Conservation (phyloP, 805 yeast species). For the Suhomyces prunicola region DNA sequence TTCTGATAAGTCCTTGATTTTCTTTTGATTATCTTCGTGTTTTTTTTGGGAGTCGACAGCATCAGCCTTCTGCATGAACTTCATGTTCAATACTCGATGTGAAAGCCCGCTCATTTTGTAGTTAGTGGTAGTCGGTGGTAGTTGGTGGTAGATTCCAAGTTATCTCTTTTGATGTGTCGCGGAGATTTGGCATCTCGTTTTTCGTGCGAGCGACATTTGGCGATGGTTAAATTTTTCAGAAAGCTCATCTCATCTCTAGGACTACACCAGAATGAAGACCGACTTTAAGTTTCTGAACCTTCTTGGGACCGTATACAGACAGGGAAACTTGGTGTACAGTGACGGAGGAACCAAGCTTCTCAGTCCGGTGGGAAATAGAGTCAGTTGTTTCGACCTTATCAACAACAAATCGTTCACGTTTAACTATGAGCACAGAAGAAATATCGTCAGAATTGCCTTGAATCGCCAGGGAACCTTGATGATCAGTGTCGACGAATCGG, state of each 20-base stretch:
- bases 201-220: neutral
- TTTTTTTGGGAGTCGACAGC: slow-evolving; percentile 31
- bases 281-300: slow-evolving; percentile 85
- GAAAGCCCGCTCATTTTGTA: slow-evolving; percentile 41
- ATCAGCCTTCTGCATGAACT: slow-evolving; percentile 48
- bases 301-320: slow-evolving; percentile 90
- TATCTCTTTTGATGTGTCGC: neutral
- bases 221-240: slow-evolving; percentile 6
- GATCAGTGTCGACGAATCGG: slow-evolving; percentile 83
- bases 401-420: slow-evolving; percentile 86
- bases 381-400: slow-evolving; percentile 80
- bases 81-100: slow-evolving; percentile 79
- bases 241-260: neutral
- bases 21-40: slow-evolving; percentile 32
- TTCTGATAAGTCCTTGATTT: slow-evolving; percentile 49
- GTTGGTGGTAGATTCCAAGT: no score
- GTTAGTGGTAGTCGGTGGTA: neutral
- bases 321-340: slow-evolving; percentile 85
- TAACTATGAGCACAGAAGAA: slow-evolving; percentile 87
- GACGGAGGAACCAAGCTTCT: slow-evolving; percentile 80
- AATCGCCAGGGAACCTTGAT: slow-evolving; percentile 79
- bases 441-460: slow-evolving; percentile 73
- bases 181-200: neutral
- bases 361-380: slow-evolving; percentile 94
- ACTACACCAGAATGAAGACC: slow-evolving; percentile 59